Evolutionary conservation across 2,329 filamentous ascomycete genomes (phyloP), one percentile per base, ranked within the genome.

Genomic region (Thermothelomyces thermophilus): DNA sequence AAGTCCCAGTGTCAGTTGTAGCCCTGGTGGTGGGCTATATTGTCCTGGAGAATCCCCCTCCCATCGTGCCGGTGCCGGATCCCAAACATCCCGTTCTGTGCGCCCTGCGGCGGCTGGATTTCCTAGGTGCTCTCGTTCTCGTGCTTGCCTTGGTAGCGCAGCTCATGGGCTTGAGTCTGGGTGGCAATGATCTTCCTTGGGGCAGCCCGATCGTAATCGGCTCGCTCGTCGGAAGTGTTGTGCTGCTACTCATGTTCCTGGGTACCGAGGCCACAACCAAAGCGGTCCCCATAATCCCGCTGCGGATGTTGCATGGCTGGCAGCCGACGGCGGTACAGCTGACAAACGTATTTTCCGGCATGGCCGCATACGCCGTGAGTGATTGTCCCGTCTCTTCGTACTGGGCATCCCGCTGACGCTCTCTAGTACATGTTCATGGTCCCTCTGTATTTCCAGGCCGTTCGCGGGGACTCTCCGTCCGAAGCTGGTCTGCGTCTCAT

Each of bases 371-470:
- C 62, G 79, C 77, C 14, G 80, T 83, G 61, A 63, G 77, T 43
- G 10, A 10, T 30, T 10, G 3, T 20, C 22, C 48, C 30, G 2
- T 19, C 22, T 24, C 11, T 3, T 28, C 19, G 1, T 26, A n/a
- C 6, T 35, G 7, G 14, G 8, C 2, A 3, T 4, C 6, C 7
- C 11, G n/a, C 50, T 49, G 41, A 20, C 13, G 0, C 1, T 16
- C 17, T 24, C 4, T 37, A 77, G 73, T 79, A 86, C 56, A 69
- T 86, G 14, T 87, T 87, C 67, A 83, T 84, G 60, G 73, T 84
- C 0, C 84, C 84, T 0, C 68, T 87, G 5, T 87, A 84, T 67
- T 87, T 86, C 61, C 82, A 86, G 57, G 79, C 79, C 0, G 80
- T 86, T 6, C 72, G 84, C 2, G 66, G 79, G 2, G 82, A 86